phyloP scores from a whole-genome alignment of 2,329 filamentous ascomycete species.

The Sarocladiaceae sp. region DNA sequence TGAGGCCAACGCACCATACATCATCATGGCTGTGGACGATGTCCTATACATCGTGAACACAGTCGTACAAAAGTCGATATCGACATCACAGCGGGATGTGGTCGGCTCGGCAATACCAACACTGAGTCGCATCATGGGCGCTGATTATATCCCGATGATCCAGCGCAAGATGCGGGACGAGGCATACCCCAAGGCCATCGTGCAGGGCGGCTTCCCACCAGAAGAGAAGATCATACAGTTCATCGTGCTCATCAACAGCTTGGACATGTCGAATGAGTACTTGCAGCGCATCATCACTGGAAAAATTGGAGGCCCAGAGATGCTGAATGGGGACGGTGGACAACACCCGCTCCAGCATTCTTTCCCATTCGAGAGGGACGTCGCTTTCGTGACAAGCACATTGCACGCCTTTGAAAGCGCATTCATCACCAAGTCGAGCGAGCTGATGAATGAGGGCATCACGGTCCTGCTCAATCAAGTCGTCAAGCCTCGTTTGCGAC shows the following conservation, averaged over 20 bases:
- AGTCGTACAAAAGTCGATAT: conserved; percentile 77
- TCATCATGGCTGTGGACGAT: conserved; percentile 93
- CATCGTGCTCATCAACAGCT: conserved; percentile 88
- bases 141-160: conserved; percentile 94
- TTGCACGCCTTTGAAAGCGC: conserved; percentile 62
- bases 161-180: conserved; percentile 98
- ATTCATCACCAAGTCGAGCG: conserved; percentile 71
- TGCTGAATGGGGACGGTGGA: conserved; percentile 22
- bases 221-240: conserved; percentile 87
- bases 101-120: conserved; percentile 73
- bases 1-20: conserved; percentile 75
- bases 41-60: conserved; percentile 99
- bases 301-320: conserved; percentile 44
- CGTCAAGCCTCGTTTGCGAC: conserved; percentile 75
- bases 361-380: conserved; percentile 78
- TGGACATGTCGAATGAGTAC: conserved; percentile 89
- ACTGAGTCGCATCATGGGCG: conserved; percentile 71
- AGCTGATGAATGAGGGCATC: conserved; percentile 78
- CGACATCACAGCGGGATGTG: conserved; percentile 76
- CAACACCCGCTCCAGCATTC: conserved; percentile 49
- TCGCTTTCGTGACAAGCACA: conserved; percentile 59
- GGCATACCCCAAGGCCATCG: conserved; percentile 73
- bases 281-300: conserved; percentile 75
- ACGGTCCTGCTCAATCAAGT: conserved; percentile 84
- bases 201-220: conserved; percentile 75